Base-by-base conservation (phyloP, 768 basidiomycete species). In the Dacryopinax primogenitus region DNA sequence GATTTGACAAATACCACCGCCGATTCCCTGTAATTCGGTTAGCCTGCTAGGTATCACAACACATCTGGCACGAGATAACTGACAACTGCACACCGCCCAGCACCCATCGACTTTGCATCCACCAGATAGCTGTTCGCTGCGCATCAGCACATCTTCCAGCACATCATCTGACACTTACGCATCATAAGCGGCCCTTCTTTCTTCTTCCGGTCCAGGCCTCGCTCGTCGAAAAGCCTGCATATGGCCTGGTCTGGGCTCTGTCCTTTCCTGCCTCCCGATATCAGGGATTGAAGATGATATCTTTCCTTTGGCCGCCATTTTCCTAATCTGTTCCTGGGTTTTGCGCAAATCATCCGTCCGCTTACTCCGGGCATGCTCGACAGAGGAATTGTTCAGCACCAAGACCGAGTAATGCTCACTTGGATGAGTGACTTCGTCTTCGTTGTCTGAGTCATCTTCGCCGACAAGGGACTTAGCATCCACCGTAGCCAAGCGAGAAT, bases 371-470 rank as follows among this genome's bases (percentile, higher is more conserved):
- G 47, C 30, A 4, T 39, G 30, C 13, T 65, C 64, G 23, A 51
- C 35, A 33, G 65, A 47, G 2, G 67, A 62, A 36, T 33, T 35
- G 44, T 67, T 62, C 15, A 64, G 16, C 35, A 69, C 58, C 9
- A 66, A 45, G 0, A 69, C 67, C 1, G 62, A 15, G 58, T 67
- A 45, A 36, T 69, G 68, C 33, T 65, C 63, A 15, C 67, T 68
- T 9, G 67, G 67, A 45, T 69, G 68, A 3, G 68, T 69, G 26
- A 47, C 67, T 28, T 68, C 67, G 23, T 64, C 67, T 13, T 58
- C 51, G 51, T 13, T 58, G 28, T 64, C 62, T 12, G n/a, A 45
- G 62, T 69, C 67, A 1, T 18, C 33, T 1, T 23, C 26, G 6
- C 64, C 66, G 28, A 69, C 33, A 13, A 69, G 11, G 9, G 13